Base-by-base conservation (phyloP, 2,329 filamentous ascomycete species). In the Fusarium sp. region DNA sequence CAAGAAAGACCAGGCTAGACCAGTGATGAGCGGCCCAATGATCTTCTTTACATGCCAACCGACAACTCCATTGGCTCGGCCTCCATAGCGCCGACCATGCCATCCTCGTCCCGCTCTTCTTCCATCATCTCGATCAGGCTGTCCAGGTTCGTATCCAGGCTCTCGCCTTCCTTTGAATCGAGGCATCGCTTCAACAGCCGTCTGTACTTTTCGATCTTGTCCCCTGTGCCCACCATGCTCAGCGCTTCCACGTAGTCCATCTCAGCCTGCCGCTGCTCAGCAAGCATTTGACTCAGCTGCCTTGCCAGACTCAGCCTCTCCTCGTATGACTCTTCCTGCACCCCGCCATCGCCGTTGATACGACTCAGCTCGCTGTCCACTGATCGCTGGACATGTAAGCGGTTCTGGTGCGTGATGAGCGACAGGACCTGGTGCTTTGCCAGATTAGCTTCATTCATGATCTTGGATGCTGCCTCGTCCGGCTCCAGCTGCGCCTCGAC, bases 171-270 rank as follows among this genome's bases (percentile, higher is more conserved):
- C 70, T 88, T 85, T 17, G 90, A 85, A 26, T 90, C 90, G 28
- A 94, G 82, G 62, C 92, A 93, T 63, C 87, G 87, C 62, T 87
- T 88, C 33, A 94, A 87, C 31, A 94, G 83, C 57, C 86, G 86
- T 65, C 91, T 86, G 78, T 95, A 95, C 77, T 90, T 89, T 71
- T 90, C 90, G 69, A 92, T 92, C 76, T 90, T 90, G 77, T 93
- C 91, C 36, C 90, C 89, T 38, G 91, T 89, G 42, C 92, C 92
- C 13, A 92, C 90, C 66, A 90, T 86, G 44, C 87, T 88, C 45
- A 93, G 82, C 14, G 90, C 90, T 51, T 89, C 85, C 40, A 92
- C 88, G 66, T 94, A 93, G 63, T 92, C 90, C 15, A 81, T 78
- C 71, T 94, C 91, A 5, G 90, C 85, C 42, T 84, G 81, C 49